Percentiles rank a stretch among this genome's conserved stretches.
phyloP scores from a whole-genome alignment of 441 rosid species.

The Gossypium schwendimanii region DNA sequence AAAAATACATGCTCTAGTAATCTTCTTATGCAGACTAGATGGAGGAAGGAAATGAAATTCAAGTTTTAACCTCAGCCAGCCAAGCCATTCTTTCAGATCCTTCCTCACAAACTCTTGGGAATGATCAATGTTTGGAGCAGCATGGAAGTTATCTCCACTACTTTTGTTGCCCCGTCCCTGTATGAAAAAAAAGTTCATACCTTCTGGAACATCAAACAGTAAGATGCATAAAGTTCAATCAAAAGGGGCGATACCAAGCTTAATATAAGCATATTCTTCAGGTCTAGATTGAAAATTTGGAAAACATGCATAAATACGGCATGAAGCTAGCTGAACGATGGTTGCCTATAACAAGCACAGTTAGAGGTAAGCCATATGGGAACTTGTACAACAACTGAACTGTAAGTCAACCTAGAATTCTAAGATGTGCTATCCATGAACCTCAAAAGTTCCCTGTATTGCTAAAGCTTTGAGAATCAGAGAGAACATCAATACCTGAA shows the following conservation, averaged over 20 bases:
- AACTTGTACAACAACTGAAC: neutral
- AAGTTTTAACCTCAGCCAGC: slow-evolving; percentile 71
- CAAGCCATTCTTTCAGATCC: slow-evolving; percentile 87
- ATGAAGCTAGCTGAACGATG: neutral
- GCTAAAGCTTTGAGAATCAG: neutral
- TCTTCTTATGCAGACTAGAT: neutral
- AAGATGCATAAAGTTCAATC: neutral
- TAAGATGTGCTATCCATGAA: neutral
- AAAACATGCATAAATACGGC: neutral
- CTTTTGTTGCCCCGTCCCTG: slow-evolving; percentile 98
- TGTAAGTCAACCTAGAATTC: neutral
- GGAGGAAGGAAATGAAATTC: slow-evolving; percentile 11
- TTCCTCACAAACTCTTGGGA: slow-evolving; percentile 93
- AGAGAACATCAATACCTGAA: slow-evolving; percentile 52
- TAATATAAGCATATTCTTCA: slow-evolving; percentile 5
- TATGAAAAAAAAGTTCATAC: slow-evolving; percentile 16
- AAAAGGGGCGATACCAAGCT: neutral
- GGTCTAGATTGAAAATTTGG: neutral
- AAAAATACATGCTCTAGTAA: neutral
- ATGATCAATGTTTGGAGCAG: slow-evolving; percentile 98
- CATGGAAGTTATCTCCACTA: slow-evolving; percentile 95
- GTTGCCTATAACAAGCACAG: neutral
- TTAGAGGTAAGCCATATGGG: neutral
- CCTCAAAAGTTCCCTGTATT: neutral
- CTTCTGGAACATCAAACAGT: neutral